Evolutionary conservation across 345 rosid species (phyloP).

Genomic region (Conringia planisiliqua): DNA sequence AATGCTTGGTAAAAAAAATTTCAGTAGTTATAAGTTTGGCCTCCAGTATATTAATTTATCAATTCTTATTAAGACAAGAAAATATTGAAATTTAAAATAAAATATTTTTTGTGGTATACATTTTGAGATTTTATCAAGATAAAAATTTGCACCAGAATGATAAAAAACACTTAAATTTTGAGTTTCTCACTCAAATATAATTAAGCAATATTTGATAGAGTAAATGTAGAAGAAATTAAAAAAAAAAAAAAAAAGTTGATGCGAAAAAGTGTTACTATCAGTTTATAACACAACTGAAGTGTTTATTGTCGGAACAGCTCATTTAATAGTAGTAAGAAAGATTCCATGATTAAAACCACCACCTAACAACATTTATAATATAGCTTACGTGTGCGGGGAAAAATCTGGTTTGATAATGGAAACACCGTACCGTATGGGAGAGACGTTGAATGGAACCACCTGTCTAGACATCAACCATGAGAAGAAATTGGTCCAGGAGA

Average conservation of each 20-base stretch:
- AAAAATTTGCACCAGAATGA: background rate
- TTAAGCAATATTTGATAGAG: too few relatives aligned
- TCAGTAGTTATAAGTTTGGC: too few relatives aligned
- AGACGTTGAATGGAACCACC: conserved; percentile 46
- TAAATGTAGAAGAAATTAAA: too few relatives aligned
- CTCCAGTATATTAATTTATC: too few relatives aligned
- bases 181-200: too few relatives aligned
- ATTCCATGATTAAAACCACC: background rate
- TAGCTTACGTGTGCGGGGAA: conserved; percentile 80
- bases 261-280: background rate
- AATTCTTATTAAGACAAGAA: too few relatives aligned
- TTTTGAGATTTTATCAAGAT: background rate
- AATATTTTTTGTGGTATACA: background rate
- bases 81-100: too few relatives aligned
- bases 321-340: background rate
- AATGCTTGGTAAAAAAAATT: too few relatives aligned
- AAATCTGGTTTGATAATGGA: conserved; percentile 51
- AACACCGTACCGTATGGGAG: conserved; percentile 44
- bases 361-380: background rate
- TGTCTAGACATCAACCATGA: conserved; percentile 55
- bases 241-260: background rate
- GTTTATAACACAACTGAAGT: background rate
- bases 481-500: conserved; percentile 42
- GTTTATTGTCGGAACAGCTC: background rate
- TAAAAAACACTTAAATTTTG: too few relatives aligned